Conservation (phyloP, 2,329 filamentous ascomycete genomes). For the Cylindrodendrum hubeiense region DNA sequence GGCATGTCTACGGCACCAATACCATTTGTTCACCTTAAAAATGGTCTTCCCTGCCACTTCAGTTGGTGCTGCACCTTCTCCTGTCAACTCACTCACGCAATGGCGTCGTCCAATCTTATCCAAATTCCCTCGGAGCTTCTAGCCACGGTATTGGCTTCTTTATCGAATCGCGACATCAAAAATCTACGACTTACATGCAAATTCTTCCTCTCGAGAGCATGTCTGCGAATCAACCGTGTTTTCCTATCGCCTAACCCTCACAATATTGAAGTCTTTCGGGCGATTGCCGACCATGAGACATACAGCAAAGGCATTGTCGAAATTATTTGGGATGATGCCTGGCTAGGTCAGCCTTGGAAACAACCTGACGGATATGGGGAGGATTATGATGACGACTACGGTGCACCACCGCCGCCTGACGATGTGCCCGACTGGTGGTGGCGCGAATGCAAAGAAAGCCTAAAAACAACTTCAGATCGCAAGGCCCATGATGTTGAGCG, state of each 20-base stretch:
- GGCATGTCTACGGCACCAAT: too few species aligned
- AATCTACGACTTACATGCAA: not conserved
- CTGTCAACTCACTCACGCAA: too few species aligned
- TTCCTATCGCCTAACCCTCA: slow-evolving; percentile 1
- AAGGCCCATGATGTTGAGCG: not conserved
- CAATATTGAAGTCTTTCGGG: not conserved
- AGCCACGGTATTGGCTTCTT: too few species aligned
- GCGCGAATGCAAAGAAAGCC: not conserved
- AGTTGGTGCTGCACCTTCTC: too few species aligned
- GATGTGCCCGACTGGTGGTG: too few species aligned
- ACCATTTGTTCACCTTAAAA: too few species aligned
- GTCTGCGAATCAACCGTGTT: not conserved
- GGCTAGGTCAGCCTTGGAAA: not conserved
- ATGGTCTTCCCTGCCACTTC: too few species aligned
- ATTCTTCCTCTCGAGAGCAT: not conserved
- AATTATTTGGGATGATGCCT: slow-evolving; percentile 4
- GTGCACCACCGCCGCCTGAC: not conserved
- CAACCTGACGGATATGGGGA: not conserved
- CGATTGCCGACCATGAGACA: not conserved
- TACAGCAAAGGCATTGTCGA: not conserved
- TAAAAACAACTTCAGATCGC: not conserved
- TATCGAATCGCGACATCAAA: slow-evolving; percentile 2
- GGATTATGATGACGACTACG: not conserved
- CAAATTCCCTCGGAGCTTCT: too few species aligned
- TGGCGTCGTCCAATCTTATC: too few species aligned